Base-by-base conservation (phyloP, 345 rosid species). In the Ceriops tagal region DNA sequence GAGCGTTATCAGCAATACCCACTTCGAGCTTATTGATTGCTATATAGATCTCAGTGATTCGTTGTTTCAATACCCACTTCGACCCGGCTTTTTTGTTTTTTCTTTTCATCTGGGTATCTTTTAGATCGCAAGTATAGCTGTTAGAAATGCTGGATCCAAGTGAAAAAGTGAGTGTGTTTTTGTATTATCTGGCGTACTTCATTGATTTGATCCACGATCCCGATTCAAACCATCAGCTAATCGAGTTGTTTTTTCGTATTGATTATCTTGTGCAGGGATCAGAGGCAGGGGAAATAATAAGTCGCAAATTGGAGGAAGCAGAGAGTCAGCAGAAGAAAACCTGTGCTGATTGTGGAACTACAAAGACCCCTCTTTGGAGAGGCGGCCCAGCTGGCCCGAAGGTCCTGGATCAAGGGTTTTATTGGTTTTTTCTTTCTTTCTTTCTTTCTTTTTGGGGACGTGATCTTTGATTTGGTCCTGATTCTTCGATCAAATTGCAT, bases 351-450 rank as follows among this genome's bases (percentile, higher is more conserved):
- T 95, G 99, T 52, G 97, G 97, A 1, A 95, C 99, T 24, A 27
- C 88, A 3, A 87, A 89, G 53, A 95, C 99, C 60, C 99, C 99
- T 55, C 90, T 95, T 0, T 95, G 99, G 99, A 81, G 99, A 5
- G 93, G 98, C 6, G 99, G 99, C 6, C 99, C 99, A 8, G 93
- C 99, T 0, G 99, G 99, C 1, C 99, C 99, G 5, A 95, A 92
- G 96, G 99, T 88, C 18, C 15, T 43, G 49, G 49, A 22, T 59
- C 61, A 52, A 7, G 6, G 15, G 37, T 34, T 7, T 34, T 13
- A 34, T 34, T 34, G 7, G 37, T 6, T 22, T 46, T 24, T 9
- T 2, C 24, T 1, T 51, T 24, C 26, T 49, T 24, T 26, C 4
- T 31, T 31, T 31, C 6, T 31, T 31, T 31, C 34, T 49, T 24